phyloP scores from a whole-genome alignment of 2,329 filamentous ascomycete species.

The Whalleya microplaca region DNA sequence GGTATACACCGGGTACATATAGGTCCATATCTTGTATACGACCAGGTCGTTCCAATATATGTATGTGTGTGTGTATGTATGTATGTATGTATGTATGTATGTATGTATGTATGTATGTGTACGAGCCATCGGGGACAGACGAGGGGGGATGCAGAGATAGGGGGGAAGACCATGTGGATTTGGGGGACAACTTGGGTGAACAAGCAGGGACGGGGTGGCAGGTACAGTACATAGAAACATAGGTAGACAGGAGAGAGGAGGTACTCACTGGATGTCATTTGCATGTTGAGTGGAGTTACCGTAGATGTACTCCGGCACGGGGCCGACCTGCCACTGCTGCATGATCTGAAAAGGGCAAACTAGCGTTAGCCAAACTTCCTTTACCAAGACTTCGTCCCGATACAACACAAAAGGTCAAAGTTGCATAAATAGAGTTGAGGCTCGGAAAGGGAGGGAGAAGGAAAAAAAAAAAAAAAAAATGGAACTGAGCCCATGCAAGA shows the following conservation, averaged over 20 bases:
- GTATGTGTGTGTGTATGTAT: no score
- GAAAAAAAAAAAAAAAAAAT: slow-evolving; percentile 7
- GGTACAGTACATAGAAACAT: slow-evolving; percentile 31
- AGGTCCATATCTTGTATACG: slow-evolving; percentile 23
- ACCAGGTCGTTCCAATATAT: slow-evolving; percentile 12
- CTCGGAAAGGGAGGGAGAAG: slow-evolving; percentile 8
- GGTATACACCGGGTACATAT: slow-evolving; percentile 32
- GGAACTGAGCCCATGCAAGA: slow-evolving; percentile 16
- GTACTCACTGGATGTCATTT: slow-evolving; percentile 64
- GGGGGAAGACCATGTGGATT: not conserved
- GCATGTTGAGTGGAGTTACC: slow-evolving; percentile 55
- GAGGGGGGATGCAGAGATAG: slow-evolving; percentile 8
- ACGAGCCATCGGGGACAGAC: slow-evolving; percentile 28
- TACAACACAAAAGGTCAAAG: slow-evolving; percentile 17
- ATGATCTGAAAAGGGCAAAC: slow-evolving; percentile 50
- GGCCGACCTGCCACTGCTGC: slow-evolving; percentile 66
- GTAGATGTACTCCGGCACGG: slow-evolving; percentile 63
- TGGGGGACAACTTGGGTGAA: not conserved
- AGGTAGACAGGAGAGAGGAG: slow-evolving; percentile 38
- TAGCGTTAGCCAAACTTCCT: slow-evolving; percentile 34
- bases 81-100: no score
- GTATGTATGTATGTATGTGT: no score
- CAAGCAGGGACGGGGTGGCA: slow-evolving; percentile 5
- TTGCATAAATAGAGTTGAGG: slow-evolving; percentile 18
- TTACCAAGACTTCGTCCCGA: slow-evolving; percentile 19